These are phyloP conservation scores for Bolboschoenus planiculmis DNA, from an alignment of 176 grass and related monocot genomes.

Conservation along the genomic window DNA sequence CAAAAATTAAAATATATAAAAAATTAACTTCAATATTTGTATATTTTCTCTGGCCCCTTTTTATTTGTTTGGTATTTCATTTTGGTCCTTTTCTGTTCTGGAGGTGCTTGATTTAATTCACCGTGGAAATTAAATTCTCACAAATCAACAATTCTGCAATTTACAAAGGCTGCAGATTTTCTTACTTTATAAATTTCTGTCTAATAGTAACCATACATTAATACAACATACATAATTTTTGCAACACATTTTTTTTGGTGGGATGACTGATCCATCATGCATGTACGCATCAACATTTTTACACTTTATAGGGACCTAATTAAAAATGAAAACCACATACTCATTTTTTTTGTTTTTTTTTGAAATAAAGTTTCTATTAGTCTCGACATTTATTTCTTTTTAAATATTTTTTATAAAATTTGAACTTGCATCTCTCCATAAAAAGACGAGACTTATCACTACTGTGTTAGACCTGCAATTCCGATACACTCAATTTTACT, in stretches of 20 bases:
- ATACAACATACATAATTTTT: neutral
- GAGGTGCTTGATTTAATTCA: neutral
- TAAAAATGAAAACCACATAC: neutral
- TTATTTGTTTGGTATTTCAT: neutral
- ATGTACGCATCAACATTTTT: neutral
- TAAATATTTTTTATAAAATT: too few relatives aligned
- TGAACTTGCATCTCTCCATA: too few relatives aligned
- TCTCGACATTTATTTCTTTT: too few relatives aligned
- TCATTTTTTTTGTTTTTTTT: too few relatives aligned
- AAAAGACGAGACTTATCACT: too few relatives aligned
- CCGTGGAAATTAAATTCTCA: neutral
- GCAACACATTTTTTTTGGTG: neutral
- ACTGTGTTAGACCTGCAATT: too few relatives aligned
- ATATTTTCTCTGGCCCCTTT: neutral
- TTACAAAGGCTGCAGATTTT: neutral
- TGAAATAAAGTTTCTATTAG: too few relatives aligned
- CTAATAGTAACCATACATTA: neutral
- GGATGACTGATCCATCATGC: neutral
- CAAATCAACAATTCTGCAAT: neutral
- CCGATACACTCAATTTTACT: neutral
- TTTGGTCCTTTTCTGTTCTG: neutral
- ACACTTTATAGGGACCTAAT: neutral
- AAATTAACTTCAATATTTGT: slow-evolving; percentile 18
- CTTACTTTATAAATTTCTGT: neutral
- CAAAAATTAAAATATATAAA: slow-evolving; percentile 29